Evolutionary conservation across 2,329 filamentous ascomycete genomes (phyloP), one percentile per base, ranked within the genome.

Genomic region (Aspergillus piperis): DNA sequence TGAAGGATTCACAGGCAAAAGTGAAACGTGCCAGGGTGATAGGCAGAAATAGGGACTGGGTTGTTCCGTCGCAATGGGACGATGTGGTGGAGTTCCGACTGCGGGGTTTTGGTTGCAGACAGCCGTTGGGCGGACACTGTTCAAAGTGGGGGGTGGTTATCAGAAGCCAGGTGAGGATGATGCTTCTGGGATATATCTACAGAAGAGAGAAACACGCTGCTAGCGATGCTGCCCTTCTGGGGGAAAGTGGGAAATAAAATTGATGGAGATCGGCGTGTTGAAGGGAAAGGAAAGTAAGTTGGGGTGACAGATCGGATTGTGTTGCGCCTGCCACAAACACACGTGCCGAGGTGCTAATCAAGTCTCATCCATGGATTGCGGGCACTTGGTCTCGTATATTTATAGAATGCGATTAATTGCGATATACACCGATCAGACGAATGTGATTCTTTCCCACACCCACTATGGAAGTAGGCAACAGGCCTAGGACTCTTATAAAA

Each of bases 81-180:
- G 25, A 30, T 27, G 39, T 32, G 53, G 53, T 55, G 53, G 53
- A 44, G 39, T 55, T 55, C 23, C 39, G 39, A 55, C 23, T 55
- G 53, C 53, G 53, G 53, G 53, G 39, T 55, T 30, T 44, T 41
- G 38, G 53, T 36, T 36, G 38, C 21, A 42, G 19, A 47, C 53
- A 27, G 27, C 47, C 47, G 44, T 48, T 23, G 47, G 47, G 23
- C 23, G 47, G 23, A n/a, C 41, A 17, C 41, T 23, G 41, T 21
- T 11, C 30, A 6, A 13, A 32, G 15, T 10, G 13, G 11, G 21
- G n/a, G 8, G 19, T 5, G 4, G 8, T 27, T 13, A 23, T 23
- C 21, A 5, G 15, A 25, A 27, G 2, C 15, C 47, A 50, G 23
- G 1, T n/a, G 25, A 17, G n/a, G 17, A 17, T 25, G 8, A 23